A percentile compares a stretch with the other conserved stretches of the same genome.
Conservation (phyloP, 257 asterid genomes). For the Oldenlandia corymbosa region DNA sequence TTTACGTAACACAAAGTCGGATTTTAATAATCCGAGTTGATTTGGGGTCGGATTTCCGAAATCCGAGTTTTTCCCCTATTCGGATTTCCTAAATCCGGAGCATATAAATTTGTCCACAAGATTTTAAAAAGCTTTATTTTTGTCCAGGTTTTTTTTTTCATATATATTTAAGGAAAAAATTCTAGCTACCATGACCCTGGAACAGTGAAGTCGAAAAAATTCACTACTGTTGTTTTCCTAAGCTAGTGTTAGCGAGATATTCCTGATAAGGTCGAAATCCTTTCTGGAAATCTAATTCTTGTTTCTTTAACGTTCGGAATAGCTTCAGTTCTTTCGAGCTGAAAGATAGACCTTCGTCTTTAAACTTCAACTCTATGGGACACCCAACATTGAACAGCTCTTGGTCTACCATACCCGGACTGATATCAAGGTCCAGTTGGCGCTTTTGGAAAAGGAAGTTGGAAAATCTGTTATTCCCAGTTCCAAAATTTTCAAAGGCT, state of each 20-base stretch:
- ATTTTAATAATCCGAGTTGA: no score
- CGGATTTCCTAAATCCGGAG: no score
- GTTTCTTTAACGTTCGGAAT: conserved; percentile 38
- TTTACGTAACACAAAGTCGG: no score
- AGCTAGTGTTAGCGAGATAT: conserved; percentile 17
- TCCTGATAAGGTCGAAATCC: conserved; percentile 43
- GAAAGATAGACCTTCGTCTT: conserved; percentile 15
- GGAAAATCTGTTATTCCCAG: conserved; percentile 25
- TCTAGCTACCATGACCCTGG: no score
- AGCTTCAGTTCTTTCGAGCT: conserved; percentile 43
- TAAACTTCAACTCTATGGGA: conserved; percentile 49
- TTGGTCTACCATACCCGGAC: conserved; percentile 30
- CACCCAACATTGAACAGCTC: conserved; percentile 55
- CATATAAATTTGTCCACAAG: no score
- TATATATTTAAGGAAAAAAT: not conserved
- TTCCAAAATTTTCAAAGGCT: conserved; percentile 22
- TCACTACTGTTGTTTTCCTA: not conserved
- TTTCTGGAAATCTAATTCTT: conserved; percentile 41
- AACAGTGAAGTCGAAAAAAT: not conserved
- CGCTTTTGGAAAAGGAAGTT: conserved; percentile 41
- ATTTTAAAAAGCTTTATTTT: no score
- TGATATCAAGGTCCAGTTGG: conserved; percentile 21
- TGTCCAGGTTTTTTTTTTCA: no score
- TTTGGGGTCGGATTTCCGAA: no score
- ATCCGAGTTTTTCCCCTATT: no score